phyloP scores from a whole-genome alignment of 2,329 filamentous ascomycete species.

The Fusarium multiceps region DNA sequence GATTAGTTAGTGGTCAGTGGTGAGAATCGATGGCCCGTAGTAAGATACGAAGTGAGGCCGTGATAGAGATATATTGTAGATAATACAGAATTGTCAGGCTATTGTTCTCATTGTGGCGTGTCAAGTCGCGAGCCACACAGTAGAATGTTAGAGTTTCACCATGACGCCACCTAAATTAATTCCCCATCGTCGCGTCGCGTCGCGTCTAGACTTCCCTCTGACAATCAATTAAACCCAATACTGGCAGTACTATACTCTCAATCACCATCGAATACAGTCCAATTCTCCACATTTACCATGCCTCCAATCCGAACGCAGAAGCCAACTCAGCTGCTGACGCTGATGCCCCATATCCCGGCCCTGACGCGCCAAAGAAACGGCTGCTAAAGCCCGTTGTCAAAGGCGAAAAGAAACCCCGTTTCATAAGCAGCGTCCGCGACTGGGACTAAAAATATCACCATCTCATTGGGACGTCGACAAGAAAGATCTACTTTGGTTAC shows the following conservation, averaged over 20 bases:
- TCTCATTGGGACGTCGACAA: not conserved
- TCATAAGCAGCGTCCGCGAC: not conserved
- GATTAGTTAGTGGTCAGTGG: conserved; percentile 4
- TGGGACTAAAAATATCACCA: not conserved
- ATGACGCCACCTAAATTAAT: not conserved
- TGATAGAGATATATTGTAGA: not conserved
- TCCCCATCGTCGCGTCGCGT: not conserved
- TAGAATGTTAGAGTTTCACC: not conserved
- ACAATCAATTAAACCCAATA: not conserved
- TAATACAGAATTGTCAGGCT: not conserved
- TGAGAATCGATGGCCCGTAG: not conserved
- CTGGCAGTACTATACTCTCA: not conserved
- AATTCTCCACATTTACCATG: not conserved
- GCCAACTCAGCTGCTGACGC: not conserved
- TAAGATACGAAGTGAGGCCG: conserved; percentile 1
- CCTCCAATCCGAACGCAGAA: not conserved
- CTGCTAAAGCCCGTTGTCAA: not conserved
- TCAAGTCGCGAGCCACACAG: not conserved
- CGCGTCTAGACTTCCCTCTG: not conserved
- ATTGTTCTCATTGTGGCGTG: not conserved
- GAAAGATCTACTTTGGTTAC: not conserved
- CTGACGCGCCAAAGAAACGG: not conserved
- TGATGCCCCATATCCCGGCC: not conserved
- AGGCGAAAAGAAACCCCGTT: not conserved
- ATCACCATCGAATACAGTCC: not conserved